A percentile compares a stretch with the other conserved stretches of the same genome.
These are phyloP conservation scores for Oxyria digyna DNA, from an alignment of 148 eudicot species.

Conservation along the genomic window DNA sequence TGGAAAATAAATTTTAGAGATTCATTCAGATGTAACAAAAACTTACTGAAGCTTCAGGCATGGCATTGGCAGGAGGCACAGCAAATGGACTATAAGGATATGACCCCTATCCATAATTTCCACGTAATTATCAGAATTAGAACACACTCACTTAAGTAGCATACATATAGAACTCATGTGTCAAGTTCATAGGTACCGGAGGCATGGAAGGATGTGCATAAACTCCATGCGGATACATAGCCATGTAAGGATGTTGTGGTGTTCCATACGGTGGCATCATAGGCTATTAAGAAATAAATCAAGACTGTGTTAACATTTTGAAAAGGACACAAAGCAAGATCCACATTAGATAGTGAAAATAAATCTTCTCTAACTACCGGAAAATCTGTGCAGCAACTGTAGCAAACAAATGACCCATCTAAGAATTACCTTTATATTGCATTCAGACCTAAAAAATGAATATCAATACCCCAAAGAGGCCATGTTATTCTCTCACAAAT, in stretches of 20 bases:
- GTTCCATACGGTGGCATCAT: conserved; percentile 98
- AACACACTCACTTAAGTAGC: background rate
- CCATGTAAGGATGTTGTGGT: conserved; percentile 96
- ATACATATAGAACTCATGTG: background rate
- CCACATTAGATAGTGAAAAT: background rate
- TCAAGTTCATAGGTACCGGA: conserved; percentile 41
- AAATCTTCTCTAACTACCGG: background rate
- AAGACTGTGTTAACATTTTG: background rate
- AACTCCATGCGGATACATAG: conserved; percentile 99
- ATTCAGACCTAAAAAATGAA: background rate
- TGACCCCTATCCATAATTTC: conserved; percentile 51
- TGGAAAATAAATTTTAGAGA: background rate
- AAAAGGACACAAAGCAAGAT: background rate
- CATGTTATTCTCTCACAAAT: background rate
- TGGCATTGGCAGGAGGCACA: conserved; percentile 78
- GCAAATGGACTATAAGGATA: conserved; percentile 93
- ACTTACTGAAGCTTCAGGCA: conserved; percentile 89
- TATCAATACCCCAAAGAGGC: background rate
- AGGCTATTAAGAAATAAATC: conserved; percentile 41
- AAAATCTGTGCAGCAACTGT: background rate
- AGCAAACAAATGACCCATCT: background rate
- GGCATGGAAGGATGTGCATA: conserved; percentile 95
- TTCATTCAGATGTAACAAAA: conserved; percentile 9
- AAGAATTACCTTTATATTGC: background rate
- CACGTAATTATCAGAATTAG: background rate